A percentile compares a stretch with the other conserved stretches of the same genome.
These are phyloP conservation scores for Nannochloropsis salina DNA, from an alignment of 108 stramenopile species.

Conservation along the genomic window DNA sequence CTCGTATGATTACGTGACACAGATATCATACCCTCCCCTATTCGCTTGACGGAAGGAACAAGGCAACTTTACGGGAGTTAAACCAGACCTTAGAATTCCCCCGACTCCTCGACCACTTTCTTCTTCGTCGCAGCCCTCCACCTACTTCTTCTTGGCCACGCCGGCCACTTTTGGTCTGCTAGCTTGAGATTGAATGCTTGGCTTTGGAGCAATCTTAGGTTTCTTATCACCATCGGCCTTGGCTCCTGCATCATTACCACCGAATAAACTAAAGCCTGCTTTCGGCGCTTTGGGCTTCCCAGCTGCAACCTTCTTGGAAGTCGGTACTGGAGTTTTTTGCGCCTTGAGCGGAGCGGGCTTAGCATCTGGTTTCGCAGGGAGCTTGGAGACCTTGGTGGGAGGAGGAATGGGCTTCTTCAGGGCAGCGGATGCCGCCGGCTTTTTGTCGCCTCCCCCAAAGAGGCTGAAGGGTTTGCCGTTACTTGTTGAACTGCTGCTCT, in stretches of 20 bases:
- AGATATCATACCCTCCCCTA: too few relatives aligned
- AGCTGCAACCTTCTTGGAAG: background rate
- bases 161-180: background rate
- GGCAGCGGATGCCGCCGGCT: background rate
- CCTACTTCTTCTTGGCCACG: conserved; percentile 6
- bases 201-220: background rate
- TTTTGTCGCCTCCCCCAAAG: background rate
- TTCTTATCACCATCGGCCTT: background rate
- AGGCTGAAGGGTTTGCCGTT: conserved; percentile 1
- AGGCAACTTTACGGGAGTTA: too few relatives aligned
- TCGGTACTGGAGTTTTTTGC: background rate
- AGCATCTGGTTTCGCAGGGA: background rate
- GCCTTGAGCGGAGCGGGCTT: background rate
- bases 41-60: too few relatives aligned
- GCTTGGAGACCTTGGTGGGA: too few relatives aligned
- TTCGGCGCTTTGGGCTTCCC: too few relatives aligned
- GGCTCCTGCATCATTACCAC: background rate
- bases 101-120: background rate
- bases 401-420: too few relatives aligned
- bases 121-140: background rate
- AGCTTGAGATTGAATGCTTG: background rate
- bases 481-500: background rate
- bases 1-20: too few relatives aligned
- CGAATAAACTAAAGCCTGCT: background rate
- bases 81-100: background rate